phyloP scores from a whole-genome alignment of 768 basidiomycete genomes.

The Artomyces pyxidatus region DNA sequence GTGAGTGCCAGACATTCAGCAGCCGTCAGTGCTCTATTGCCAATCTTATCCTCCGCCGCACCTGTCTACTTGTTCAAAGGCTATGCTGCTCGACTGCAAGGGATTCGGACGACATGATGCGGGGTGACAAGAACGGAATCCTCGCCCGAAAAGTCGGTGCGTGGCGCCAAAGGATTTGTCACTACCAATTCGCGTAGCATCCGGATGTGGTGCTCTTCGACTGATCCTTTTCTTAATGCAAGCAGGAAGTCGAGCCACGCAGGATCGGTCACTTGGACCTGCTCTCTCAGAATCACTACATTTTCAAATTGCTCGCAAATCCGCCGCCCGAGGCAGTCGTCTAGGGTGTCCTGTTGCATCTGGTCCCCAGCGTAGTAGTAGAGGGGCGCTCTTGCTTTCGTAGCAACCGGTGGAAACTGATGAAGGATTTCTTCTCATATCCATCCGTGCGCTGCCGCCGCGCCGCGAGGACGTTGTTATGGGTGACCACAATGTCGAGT shows the following conservation, averaged over 20 bases:
- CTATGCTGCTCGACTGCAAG: not conserved
- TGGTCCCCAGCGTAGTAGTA: not conserved
- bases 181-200: constrained; percentile 23
- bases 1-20: not conserved
- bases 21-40: not conserved
- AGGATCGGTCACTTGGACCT: constrained; percentile 25
- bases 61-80: not conserved
- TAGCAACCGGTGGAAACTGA: not conserved
- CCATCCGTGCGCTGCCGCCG: too few species aligned
- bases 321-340: not conserved
- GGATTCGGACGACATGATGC: not conserved
- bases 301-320: constrained; percentile 4
- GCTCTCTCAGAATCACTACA: constrained; percentile 30
- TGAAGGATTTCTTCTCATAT: not conserved
- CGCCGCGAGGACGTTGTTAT: too few species aligned
- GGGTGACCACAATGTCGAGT: too few species aligned
- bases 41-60: not conserved
- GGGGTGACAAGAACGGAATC: not conserved
- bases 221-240: constrained; percentile 20
- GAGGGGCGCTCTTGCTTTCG: not conserved
- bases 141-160: not conserved
- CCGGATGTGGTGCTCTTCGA: constrained; percentile 20
- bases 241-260: constrained; percentile 26
- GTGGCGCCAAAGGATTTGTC: not conserved
- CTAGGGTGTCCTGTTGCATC: not conserved